Percentiles rank a stretch among this genome's conserved stretches.
Evolutionary conservation across 2,329 filamentous ascomycete genomes (phyloP).

Genomic region (Neodidymelliopsis sp.): DNA sequence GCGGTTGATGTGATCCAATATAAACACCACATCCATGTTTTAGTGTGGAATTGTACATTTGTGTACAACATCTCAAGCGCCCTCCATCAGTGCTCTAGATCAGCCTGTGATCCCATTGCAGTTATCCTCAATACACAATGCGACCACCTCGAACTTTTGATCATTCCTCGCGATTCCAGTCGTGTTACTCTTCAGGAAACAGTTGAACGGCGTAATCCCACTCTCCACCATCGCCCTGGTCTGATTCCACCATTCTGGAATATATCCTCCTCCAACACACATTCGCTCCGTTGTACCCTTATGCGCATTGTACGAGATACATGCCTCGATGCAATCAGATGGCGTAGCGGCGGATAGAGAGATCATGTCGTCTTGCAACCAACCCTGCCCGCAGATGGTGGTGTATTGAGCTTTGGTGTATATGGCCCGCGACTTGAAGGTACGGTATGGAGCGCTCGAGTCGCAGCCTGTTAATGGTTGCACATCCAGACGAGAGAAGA

Average conservation of each 20-base stretch:
- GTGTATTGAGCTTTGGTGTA: background rate
- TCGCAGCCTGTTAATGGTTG: slow-evolving; percentile 8
- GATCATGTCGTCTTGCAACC: slow-evolving; percentile 1
- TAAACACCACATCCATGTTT: too few species aligned
- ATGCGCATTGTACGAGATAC: slow-evolving; percentile 14
- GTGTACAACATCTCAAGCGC: too few species aligned
- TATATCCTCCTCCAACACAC: slow-evolving; percentile 15
- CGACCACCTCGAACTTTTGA: slow-evolving; percentile 9
- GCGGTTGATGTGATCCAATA: too few species aligned
- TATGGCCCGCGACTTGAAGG: slow-evolving; percentile 4
- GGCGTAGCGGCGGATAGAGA: background rate
- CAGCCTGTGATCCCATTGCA: too few species aligned
- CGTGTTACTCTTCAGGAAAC: slow-evolving; percentile 12
- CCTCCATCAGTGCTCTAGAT: too few species aligned
- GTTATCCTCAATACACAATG: slow-evolving; percentile 6
- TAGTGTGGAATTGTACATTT: too few species aligned
- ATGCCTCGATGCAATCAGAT: slow-evolving; percentile 19
- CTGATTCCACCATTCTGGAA: slow-evolving; percentile 18
- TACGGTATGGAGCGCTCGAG: background rate
- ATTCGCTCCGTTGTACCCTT: background rate
- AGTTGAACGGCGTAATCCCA: slow-evolving; percentile 12
- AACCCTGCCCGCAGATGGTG: background rate
- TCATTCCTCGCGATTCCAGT: slow-evolving; percentile 11
- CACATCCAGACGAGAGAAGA: slow-evolving; percentile 4
- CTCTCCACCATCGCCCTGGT: slow-evolving; percentile 5